Evolutionary conservation across 2,329 filamentous ascomycete species (phyloP), one percentile per base, ranked within the genome.

Genomic region (Juglanconis oblonga): DNA sequence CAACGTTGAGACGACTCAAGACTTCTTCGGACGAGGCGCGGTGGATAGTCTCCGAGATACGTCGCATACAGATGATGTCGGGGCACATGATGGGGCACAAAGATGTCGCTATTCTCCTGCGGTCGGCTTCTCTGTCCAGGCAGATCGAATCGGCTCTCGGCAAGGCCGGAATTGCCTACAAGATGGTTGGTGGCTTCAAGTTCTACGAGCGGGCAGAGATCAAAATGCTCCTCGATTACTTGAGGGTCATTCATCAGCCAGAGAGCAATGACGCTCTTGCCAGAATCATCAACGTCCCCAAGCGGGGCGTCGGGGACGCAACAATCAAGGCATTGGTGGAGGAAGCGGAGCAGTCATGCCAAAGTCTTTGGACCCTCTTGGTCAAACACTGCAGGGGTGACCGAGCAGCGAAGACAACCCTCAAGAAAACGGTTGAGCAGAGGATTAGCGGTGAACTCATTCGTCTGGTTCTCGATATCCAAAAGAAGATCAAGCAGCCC

Each of bases 161-260:
- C 13, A 91, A 89, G 68, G 85, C 86, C 10, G 92, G 92, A 1
- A 86, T 98, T 45, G 83, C 92, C 0, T 99, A 98, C 73, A 87
- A 87, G 53, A 97, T 98, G 93, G 88, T 98, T 55, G 94, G 85
- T 42, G 94, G 95, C 2, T 85, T 87, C 64, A 90, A 91, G 61
- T 99, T 99, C 72, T 98, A 96, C 69, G 95, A 99, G 66, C 87
- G 95, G 55, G 83, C 86, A 3, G 94, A 99, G 71, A 89, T 98
- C 70, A 96, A 95, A 72, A 81, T 92, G 6, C 72, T 98, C 0
- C 75, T 98, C 4, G 92, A 97, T 71, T 98, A 99, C 71, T 79
- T 98, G 13, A 85, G 92, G 36, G 88, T 96, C 3, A 86, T 97
- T 36, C 86, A 91, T 68, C 89, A 96, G 64, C 91, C 92, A 1